Conservation (phyloP, 2,329 filamentous ascomycete species). For the Exophiala bonariae region DNA sequence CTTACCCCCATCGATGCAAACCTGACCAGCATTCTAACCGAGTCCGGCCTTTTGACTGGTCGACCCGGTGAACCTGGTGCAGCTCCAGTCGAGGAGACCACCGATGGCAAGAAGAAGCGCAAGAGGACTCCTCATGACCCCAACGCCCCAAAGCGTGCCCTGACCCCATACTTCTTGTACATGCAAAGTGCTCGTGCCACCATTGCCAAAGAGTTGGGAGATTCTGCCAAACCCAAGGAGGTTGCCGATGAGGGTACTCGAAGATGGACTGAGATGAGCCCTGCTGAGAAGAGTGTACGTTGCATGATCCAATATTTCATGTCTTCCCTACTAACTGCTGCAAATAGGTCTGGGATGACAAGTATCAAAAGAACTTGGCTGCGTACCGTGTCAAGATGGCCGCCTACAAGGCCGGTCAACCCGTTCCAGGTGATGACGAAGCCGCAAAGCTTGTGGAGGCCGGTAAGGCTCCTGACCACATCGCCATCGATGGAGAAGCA, state of each 20-base stretch:
- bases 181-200: constrained; percentile 83
- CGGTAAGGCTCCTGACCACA: constrained; percentile 27
- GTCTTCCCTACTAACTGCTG: constrained; percentile 5
- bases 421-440: constrained; percentile 44
- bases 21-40: constrained; percentile 44
- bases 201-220: constrained; percentile 75
- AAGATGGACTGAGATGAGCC: constrained; percentile 77
- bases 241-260: constrained; percentile 84
- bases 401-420: constrained; percentile 56
- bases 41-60: constrained; percentile 43
- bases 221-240: constrained; percentile 77
- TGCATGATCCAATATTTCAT: neutral
- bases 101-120: constrained; percentile 76
- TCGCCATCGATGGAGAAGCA: constrained; percentile 32
- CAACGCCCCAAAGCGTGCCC: constrained; percentile 88
- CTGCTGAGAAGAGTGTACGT: constrained; percentile 68
- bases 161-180: constrained; percentile 95
- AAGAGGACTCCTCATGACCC: constrained; percentile 86
- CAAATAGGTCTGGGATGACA: constrained; percentile 53
- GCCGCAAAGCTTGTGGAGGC: constrained; percentile 46
- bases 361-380: constrained; percentile 59
- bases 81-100: constrained; percentile 36
- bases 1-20: constrained; percentile 52
- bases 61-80: constrained; percentile 32
- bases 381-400: constrained; percentile 57